Evolutionary conservation across 495 filamentous ascomycete genomes (phyloP).

Genomic region (Friedmanniomyces simplex): DNA sequence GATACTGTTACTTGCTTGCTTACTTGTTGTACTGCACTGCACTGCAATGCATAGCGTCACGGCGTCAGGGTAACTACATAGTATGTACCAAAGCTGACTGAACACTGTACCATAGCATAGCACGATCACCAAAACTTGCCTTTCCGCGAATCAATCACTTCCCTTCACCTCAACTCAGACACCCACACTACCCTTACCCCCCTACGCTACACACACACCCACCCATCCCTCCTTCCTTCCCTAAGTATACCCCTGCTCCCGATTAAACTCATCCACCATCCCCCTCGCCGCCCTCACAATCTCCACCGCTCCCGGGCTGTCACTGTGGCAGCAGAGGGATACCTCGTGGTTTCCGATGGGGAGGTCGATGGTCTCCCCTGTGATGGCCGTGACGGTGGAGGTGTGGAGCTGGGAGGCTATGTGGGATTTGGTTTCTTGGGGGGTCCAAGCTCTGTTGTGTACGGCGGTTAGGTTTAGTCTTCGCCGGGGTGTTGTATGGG

Average conservation of each 20-base stretch:
- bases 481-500: too few species aligned
- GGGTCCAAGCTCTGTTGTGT: constrained; percentile 34
- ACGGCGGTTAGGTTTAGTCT: neutral
- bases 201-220: too few species aligned
- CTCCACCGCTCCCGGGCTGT: constrained; percentile 42
- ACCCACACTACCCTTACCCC: too few species aligned
- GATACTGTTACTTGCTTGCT: neutral
- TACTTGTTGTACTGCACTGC: neutral
- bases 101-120: too few species aligned
- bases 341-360: constrained; percentile 39
- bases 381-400: constrained; percentile 36
- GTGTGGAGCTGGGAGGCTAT: constrained; percentile 38
- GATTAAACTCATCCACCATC: constrained; percentile 29
- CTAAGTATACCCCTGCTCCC: constrained; percentile 12
- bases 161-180: neutral
- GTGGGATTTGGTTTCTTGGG: constrained; percentile 36
- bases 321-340: constrained; percentile 47
- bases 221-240: too few species aligned
- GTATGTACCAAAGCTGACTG: too few species aligned
- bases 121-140: too few species aligned
- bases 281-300: constrained; percentile 40
- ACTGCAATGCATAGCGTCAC: constrained; percentile 4
- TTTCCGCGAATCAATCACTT: too few species aligned
- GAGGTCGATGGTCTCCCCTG: constrained; percentile 37
- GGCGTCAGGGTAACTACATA: neutral